Base-by-base conservation (phyloP, 1,284 basidiomycete species). In the Mycocalia duriaeana region DNA sequence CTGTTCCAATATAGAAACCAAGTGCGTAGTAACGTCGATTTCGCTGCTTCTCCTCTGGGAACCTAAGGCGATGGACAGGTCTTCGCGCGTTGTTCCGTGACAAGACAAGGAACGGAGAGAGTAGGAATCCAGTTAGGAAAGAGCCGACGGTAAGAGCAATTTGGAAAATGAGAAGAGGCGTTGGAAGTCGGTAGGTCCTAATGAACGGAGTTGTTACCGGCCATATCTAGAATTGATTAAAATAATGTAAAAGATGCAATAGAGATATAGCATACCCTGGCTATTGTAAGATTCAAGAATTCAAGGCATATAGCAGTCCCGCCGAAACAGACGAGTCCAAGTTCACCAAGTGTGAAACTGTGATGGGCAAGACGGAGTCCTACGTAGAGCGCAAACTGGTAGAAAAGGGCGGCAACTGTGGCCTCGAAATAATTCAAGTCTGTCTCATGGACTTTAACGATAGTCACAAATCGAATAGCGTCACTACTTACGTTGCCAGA, bases 271-370 rank as follows among this genome's bases (percentile, higher is more conserved):
- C 84, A 48, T 61, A 92, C 91, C 65, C 79, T 78, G 45, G 88
- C 83, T 43, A 82, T 81, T 2, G 91, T 94, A 49, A 94, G 64
- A 57, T 89, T 90, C 49, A 92, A 68, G 18, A 85, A 73, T 63
- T 99, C 96, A 72, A 94, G 84, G 57, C 85, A 87, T 26, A 99
- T 64, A 1, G 87, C 86, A 1, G 93, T 90, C 14, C 90, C 93
- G 37, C 93, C 89, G 54, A 91, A 89, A 31, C 87, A 86, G 13
- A 96, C 89, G 19, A 97, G 71, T 16, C 85, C 86, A 8, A 98
- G 77, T 64, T 99, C 96, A 41, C 96, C 96, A 2, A 99, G 76
- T 0, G 95, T 99, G 66, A 98, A 95, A 11, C 91, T 91, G 20
- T 89, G 81, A 55, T 96, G 85, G 0, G 94, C 95, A 25, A 99